These are phyloP conservation scores for Filobasidium wieringae DNA, from an alignment of 768 basidiomycete species.

Conservation along the genomic window DNA sequence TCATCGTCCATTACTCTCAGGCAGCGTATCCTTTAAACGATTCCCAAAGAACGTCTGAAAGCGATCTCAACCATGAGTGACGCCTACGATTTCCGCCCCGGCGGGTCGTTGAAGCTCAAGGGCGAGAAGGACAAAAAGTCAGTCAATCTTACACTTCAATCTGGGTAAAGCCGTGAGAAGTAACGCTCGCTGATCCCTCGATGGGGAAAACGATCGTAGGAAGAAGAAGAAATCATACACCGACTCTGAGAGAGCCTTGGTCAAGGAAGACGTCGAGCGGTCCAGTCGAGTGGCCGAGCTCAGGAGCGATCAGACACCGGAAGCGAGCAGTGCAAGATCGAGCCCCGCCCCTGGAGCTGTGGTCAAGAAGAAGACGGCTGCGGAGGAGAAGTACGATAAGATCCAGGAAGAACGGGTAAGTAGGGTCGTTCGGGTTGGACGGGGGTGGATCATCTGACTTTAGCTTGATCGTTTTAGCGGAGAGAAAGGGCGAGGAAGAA, in stretches of 20 bases:
- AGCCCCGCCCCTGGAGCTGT: constrained; percentile 2
- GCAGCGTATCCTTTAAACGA: too few species aligned
- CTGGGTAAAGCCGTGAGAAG: not conserved
- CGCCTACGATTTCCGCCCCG: constrained; percentile 25
- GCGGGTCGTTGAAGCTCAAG: constrained; percentile 37
- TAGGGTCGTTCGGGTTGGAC: not conserved
- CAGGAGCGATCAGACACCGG: constrained; percentile 4
- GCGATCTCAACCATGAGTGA: constrained; percentile 29
- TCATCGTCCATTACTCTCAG: too few species aligned
- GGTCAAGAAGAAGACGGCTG: constrained; percentile 31
- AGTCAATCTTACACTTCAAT: constrained; percentile 7
- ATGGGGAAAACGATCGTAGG: constrained; percentile 1
- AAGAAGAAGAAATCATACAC: constrained; percentile 36
- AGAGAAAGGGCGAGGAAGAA: constrained; percentile 29
- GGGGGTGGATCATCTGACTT: not conserved
- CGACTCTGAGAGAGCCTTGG: constrained; percentile 17
- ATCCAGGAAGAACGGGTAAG: constrained; percentile 34
- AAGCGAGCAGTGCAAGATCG: not conserved
- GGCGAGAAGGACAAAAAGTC: constrained; percentile 34
- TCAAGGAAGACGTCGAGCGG: not conserved
- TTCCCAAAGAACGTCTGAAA: not conserved
- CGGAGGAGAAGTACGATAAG: constrained; percentile 35
- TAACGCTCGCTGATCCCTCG: not conserved
- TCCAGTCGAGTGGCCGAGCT: constrained; percentile 16
- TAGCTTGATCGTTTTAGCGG: constrained; percentile 16